Percentiles rank a stretch among this genome's conserved stretches.
Conservation (phyloP, 2,329 filamentous ascomycete genomes). For the Stagonosporopsis chrysanthemi region DNA sequence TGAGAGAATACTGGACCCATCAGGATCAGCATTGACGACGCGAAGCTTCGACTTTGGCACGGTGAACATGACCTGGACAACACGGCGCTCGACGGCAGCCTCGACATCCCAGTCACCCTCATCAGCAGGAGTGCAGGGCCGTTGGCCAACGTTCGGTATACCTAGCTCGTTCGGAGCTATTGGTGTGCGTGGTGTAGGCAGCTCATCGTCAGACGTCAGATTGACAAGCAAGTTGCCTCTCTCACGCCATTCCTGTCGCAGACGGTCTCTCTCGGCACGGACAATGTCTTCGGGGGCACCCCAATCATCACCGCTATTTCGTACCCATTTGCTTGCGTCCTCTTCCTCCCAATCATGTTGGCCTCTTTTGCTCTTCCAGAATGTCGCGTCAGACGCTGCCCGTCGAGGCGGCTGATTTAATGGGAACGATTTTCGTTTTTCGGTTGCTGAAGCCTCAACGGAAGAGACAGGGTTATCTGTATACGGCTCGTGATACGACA, state of each 20-base stretch:
- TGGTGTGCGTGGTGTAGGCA: slow-evolving; percentile 40
- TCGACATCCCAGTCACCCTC: slow-evolving; percentile 62
- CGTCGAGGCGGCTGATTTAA: slow-evolving; percentile 47
- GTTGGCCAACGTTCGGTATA: slow-evolving; percentile 19
- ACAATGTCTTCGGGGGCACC: slow-evolving; percentile 44
- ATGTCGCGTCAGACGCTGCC: slow-evolving; percentile 54
- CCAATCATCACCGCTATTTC: slow-evolving; percentile 48
- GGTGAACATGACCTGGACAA: slow-evolving; percentile 80
- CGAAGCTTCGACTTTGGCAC: slow-evolving; percentile 85
- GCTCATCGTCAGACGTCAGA: slow-evolving; percentile 33
- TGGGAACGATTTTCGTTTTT: slow-evolving; percentile 32
- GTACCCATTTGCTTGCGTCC: slow-evolving; percentile 38
- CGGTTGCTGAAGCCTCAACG: slow-evolving; percentile 4
- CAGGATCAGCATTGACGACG: slow-evolving; percentile 74
- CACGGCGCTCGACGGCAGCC: slow-evolving; percentile 54
- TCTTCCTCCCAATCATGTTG: slow-evolving; percentile 53
- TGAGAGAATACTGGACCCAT: slow-evolving; percentile 39
- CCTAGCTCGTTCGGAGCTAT: slow-evolving; percentile 36
- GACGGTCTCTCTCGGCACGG: slow-evolving; percentile 41
- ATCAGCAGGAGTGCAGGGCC: slow-evolving; percentile 43
- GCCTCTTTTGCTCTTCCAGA: slow-evolving; percentile 53
- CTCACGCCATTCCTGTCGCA: slow-evolving; percentile 42
- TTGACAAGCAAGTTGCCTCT: slow-evolving; percentile 41
- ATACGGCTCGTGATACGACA: slow-evolving; percentile 38
- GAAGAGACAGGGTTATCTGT: slow-evolving; percentile 36